Base-by-base conservation (phyloP, 768 basidiomycete genomes). In the Kwoniella dejecticola region DNA sequence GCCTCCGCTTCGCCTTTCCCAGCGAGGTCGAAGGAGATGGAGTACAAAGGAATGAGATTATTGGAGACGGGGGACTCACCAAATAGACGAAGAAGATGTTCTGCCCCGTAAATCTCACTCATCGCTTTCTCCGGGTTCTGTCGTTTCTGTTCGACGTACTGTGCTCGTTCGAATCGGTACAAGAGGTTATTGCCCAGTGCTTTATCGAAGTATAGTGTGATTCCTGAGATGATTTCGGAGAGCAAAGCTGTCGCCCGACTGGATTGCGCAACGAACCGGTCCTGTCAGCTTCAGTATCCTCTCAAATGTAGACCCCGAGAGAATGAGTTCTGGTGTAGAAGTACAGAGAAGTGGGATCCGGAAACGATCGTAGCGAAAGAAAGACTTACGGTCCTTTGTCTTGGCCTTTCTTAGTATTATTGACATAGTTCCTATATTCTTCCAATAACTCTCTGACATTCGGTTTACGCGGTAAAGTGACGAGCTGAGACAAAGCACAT, bases 151-250 rank as follows among this genome's bases (percentile, higher is more conserved):
- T 88, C 86, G 4, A 88, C 87, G 64, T 95, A 97, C 77, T 98
- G 94, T 5, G 86, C 86, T n/a, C 95, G 85, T 78, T 99, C 95
- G 67, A 95, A 93, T 19, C 92, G 88, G 74, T 98, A 99, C 3
- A 98, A 83, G 26, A 99, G 84, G 78, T 90, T 93, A 58, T 88
- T 86, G 4, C 95, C 81, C 10, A 82, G 84, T 0, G 91, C 88
- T 30, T 90, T 89, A 78, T 99, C 91, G 74, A 99, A 99, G 81
- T 99, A 98, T 45, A 89, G 84, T 50, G 87, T 85, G 11, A 98
- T 82, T 0, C 95, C 95, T 1, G 89, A 85, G 42, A 91, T 82
- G 57, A 96, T 87, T 4, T 92, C 94, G 17, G 88, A 86, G 7
- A 89, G 81, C 10, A 95, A 81, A 2, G 87, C 81, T 7, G 82